These are phyloP conservation scores for Neopestalotiopsis rosae DNA, from an alignment of 2,329 filamentous ascomycete species.

Conservation along the genomic window DNA sequence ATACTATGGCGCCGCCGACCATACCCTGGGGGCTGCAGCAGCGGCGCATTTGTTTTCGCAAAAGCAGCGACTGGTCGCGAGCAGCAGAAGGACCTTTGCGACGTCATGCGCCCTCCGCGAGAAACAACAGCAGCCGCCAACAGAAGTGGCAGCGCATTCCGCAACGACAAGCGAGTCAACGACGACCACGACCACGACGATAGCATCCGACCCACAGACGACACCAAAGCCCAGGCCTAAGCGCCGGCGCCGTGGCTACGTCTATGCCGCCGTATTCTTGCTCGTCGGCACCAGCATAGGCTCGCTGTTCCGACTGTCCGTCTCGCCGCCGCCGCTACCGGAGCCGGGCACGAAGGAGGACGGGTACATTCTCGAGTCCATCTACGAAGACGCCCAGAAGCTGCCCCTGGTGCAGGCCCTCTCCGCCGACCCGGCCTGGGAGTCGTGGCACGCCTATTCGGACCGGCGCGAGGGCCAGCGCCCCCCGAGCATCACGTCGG, in stretches of 20 bases:
- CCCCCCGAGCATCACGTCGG: slow-evolving; percentile 41
- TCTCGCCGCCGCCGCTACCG: slow-evolving; percentile 50
- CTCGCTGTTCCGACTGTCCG: slow-evolving; percentile 42
- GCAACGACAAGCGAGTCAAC: background rate
- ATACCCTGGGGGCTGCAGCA: background rate
- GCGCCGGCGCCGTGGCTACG: slow-evolving; percentile 14
- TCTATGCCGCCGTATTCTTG: slow-evolving; percentile 39
- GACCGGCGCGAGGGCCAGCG: slow-evolving; percentile 21
- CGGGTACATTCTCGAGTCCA: slow-evolving; percentile 41
- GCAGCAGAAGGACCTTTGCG: background rate
- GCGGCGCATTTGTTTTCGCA: background rate
- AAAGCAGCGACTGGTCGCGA: background rate
- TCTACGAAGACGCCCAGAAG: slow-evolving; percentile 47
- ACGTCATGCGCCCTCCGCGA: background rate
- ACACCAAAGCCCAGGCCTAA: background rate
- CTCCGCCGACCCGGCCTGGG: slow-evolving; percentile 46
- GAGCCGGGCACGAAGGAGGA: slow-evolving; percentile 47
- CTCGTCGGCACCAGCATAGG: slow-evolving; percentile 46
- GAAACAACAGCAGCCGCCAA: background rate
- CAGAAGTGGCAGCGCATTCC: background rate
- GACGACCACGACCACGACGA: background rate
- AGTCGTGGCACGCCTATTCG: slow-evolving; percentile 48
- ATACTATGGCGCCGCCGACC: background rate
- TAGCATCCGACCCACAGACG: background rate
- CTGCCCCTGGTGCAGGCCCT: slow-evolving; percentile 55